Conservation (phyloP, 1,284 basidiomycete genomes). For the Agroathelia rolfsii region DNA sequence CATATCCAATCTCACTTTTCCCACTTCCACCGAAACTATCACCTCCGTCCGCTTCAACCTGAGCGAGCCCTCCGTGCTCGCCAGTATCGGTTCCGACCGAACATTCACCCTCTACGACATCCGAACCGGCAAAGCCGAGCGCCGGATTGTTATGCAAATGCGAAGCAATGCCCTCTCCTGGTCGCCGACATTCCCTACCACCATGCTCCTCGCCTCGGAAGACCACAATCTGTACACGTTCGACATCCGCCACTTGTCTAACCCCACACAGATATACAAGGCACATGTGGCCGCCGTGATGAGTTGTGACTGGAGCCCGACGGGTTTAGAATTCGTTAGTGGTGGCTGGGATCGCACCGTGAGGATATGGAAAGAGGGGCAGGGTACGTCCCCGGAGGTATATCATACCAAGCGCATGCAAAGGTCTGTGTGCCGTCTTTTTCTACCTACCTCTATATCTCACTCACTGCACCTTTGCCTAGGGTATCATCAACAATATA, state of each 20-base stretch:
- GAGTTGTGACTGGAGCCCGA: conserved; percentile 90
- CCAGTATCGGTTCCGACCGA: conserved; percentile 88
- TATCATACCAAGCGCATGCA: conserved; percentile 99
- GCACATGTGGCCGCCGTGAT: conserved; percentile 94
- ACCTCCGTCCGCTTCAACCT: conserved; percentile 87
- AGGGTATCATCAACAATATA: conserved; percentile 71
- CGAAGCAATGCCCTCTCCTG: conserved; percentile 84
- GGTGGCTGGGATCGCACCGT: conserved; percentile 96
- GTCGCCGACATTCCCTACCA: conserved; percentile 93
- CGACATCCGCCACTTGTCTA: conserved; percentile 80
- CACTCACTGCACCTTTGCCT: conserved; percentile 18
- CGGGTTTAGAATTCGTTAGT: conserved; percentile 92
- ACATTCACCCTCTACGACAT: conserved; percentile 96
- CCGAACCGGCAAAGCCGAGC: conserved; percentile 89
- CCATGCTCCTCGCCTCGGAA: conserved; percentile 87
- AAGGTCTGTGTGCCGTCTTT: conserved; percentile 37
- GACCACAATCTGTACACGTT: conserved; percentile 99
- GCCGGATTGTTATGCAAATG: conserved; percentile 89
- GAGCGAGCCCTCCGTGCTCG: conserved; percentile 88
- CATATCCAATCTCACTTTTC: conserved; percentile 75
- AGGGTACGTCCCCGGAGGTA: conserved; percentile 78
- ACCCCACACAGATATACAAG: conserved; percentile 93
- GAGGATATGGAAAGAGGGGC: conserved; percentile 86
- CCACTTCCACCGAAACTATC: conserved; percentile 79
- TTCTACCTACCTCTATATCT: neutral